phyloP scores from a whole-genome alignment of 169 alveolate species.

The Cryptosporidium meleagridis region DNA sequence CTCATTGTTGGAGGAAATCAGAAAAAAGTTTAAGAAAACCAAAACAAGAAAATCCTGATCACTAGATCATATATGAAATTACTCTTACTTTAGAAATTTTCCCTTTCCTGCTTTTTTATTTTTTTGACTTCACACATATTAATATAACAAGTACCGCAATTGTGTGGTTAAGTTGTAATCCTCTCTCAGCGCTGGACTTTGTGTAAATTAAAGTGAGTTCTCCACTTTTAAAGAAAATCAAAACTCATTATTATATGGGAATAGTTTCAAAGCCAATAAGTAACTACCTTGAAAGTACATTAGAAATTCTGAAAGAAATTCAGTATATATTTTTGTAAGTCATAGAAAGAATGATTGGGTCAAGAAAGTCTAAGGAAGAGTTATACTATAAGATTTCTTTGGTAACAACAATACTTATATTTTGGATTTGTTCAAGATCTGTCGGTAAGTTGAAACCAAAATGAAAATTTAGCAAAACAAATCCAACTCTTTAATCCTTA shows the following conservation, averaged over 20 bases:
- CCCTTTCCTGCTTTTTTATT: too few relatives aligned
- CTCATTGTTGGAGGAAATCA: too few relatives aligned
- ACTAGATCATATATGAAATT: too few relatives aligned
- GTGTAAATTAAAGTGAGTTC: background rate
- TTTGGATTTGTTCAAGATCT: constrained; percentile 56
- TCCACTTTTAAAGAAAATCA: background rate
- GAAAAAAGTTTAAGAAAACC: too few relatives aligned
- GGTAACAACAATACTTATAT: constrained; percentile 2
- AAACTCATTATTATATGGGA: background rate
- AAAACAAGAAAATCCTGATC: too few relatives aligned
- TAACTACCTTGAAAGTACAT: background rate
- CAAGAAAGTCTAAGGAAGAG: constrained; percentile 34
- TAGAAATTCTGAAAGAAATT: too few relatives aligned
- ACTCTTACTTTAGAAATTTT: background rate
- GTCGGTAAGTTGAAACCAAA: constrained; percentile 14
- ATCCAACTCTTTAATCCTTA: background rate
- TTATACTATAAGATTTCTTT: constrained; percentile 22
- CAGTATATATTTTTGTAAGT: background rate
- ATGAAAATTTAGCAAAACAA: too few relatives aligned
- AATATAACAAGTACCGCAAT: background rate
- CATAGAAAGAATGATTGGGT: constrained; percentile 12
- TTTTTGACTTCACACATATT: background rate
- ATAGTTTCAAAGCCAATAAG: background rate
- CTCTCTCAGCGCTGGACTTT: constrained; percentile 23
- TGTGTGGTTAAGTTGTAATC: background rate